Evolutionary conservation across 2,329 filamentous ascomycete genomes (phyloP).

Genomic region (Paramyrothecium roridum): DNA sequence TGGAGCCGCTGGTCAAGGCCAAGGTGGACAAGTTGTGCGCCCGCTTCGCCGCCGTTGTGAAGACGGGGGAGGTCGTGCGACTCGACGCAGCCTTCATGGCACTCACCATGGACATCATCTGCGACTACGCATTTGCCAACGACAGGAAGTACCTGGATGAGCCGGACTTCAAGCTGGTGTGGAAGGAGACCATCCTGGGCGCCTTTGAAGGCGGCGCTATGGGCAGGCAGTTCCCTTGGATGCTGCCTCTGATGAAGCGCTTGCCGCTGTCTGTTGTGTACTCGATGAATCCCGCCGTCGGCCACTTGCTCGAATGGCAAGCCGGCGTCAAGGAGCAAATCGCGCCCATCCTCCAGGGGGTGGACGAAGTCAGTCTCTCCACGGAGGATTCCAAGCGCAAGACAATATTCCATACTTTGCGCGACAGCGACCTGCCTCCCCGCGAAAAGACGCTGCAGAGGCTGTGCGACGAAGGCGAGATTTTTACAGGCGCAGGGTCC

Average conservation of each 20-base stretch:
- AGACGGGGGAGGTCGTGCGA: background rate
- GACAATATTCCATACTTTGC: constrained; percentile 29
- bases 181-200: constrained; percentile 16
- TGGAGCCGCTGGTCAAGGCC: constrained; percentile 31
- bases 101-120: constrained; percentile 15
- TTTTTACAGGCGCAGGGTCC: constrained; percentile 30
- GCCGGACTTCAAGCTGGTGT: constrained; percentile 21
- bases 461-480: constrained; percentile 28
- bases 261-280: constrained; percentile 16
- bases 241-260: constrained; percentile 12
- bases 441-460: constrained; percentile 27
- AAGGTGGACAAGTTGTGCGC: constrained; percentile 23
- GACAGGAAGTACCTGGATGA: constrained; percentile 21
- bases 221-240: constrained; percentile 15
- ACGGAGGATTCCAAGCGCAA: constrained; percentile 6
- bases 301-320: background rate
- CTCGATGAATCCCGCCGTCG: constrained; percentile 8
- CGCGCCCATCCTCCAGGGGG: constrained; percentile 3
- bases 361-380: constrained; percentile 1
- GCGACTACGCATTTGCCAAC: constrained; percentile 14
- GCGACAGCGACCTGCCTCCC: constrained; percentile 21
- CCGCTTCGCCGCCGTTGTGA: constrained; percentile 11
- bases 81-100: constrained; percentile 8
- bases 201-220: constrained; percentile 10
- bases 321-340: background rate